Evolutionary conservation across 768 basidiomycete genomes (phyloP).

Genomic region (Mycena sanguinolenta): DNA sequence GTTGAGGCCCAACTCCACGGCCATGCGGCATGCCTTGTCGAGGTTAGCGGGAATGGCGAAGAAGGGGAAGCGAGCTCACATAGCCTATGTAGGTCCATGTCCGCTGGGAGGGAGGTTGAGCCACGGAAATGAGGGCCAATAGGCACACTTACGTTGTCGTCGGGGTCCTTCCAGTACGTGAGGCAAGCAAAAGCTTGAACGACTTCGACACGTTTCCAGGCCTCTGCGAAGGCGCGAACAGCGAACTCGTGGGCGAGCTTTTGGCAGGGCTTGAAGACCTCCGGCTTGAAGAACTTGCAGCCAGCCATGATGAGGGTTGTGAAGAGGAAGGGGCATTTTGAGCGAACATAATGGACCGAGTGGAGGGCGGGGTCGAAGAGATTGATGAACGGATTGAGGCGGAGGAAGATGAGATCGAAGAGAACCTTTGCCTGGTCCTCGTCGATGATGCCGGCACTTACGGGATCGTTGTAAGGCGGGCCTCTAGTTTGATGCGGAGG

Average conservation of each 20-base stretch:
- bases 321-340: constrained; percentile 86
- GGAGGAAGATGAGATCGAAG: constrained; percentile 84
- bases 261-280: constrained; percentile 75
- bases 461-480: constrained; percentile 68
- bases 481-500: constrained; percentile 48
- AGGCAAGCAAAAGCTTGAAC: constrained; percentile 92
- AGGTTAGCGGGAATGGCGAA: constrained; percentile 21
- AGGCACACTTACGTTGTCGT: constrained; percentile 74
- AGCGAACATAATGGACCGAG: constrained; percentile 83
- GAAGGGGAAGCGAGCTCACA: constrained; percentile 57
- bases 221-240: constrained; percentile 82
- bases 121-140: constrained; percentile 31
- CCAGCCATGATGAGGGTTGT: constrained; percentile 87
- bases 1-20: constrained; percentile 86
- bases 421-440: constrained; percentile 79
- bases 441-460: constrained; percentile 76
- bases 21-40: constrained; percentile 85
- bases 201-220: constrained; percentile 87
- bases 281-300: constrained; percentile 85
- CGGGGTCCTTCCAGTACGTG: constrained; percentile 91
- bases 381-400: constrained; percentile 91
- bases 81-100: constrained; percentile 93
- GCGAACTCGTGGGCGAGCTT: constrained; percentile 81
- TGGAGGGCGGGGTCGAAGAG: constrained; percentile 92
- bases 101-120: constrained; percentile 58